These are phyloP conservation scores for Metschnikowia lochheadii DNA, from an alignment of 805 yeast species.

Conservation along the genomic window DNA sequence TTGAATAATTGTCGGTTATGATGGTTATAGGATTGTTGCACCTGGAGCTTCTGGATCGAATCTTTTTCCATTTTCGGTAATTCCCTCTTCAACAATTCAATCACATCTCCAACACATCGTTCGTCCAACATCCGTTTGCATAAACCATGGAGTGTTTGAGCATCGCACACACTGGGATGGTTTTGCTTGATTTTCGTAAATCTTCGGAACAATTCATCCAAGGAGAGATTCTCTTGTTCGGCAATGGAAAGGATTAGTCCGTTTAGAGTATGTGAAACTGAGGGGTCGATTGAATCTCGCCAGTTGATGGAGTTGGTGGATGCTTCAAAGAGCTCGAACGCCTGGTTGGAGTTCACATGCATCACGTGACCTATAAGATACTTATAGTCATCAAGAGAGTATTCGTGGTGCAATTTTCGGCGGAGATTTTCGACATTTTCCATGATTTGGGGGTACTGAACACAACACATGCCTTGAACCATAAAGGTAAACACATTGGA, in stretches of 20 bases:
- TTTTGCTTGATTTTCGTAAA: conserved; percentile 37
- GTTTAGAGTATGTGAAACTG: conserved; percentile 30
- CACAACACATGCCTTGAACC: background rate
- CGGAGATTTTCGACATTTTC: background rate
- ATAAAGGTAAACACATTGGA: background rate
- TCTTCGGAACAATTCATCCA: conserved; percentile 23
- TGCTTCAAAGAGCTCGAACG: conserved; percentile 29
- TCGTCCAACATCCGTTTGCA: conserved; percentile 27
- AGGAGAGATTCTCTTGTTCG: conserved; percentile 22
- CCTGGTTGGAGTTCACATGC: conserved; percentile 17
- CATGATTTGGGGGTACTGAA: background rate
- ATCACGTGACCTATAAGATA: conserved; percentile 28
- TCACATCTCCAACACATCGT: conserved; percentile 38
- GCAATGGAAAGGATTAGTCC: conserved; percentile 39
- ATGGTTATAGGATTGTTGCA: conserved; percentile 20
- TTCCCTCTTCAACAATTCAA: conserved; percentile 39
- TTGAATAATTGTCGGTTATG: conserved; percentile 29
- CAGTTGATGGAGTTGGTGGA: conserved; percentile 19
- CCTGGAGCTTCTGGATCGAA: conserved; percentile 24
- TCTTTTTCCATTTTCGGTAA: conserved; percentile 34
- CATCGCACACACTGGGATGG: conserved; percentile 26
- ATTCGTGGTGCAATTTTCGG: background rate
- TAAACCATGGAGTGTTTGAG: conserved; percentile 27
- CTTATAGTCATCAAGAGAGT: conserved; percentile 14
- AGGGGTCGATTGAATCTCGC: conserved; percentile 13